Base-by-base conservation (phyloP, 164 flowering plant species). In the Liriodendron chinense region DNA sequence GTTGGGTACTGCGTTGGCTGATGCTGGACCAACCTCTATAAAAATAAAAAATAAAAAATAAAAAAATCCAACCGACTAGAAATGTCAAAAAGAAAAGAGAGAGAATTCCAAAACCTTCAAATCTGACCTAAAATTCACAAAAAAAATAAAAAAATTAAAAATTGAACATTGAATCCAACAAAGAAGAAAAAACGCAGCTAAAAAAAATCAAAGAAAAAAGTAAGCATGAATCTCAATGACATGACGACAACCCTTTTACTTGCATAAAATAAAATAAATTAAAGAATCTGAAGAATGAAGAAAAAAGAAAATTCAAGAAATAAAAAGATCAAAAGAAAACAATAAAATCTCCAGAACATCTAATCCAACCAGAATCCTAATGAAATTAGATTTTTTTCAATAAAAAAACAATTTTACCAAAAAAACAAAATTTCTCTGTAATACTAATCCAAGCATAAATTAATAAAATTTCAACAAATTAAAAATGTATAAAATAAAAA, bases 1-100 rank as follows among this genome's bases (percentile, higher is more conserved):
- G 91, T 87, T 18, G 92, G 92, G 74, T 89, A 82, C 75, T 89
- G 92, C 5, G 89, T 87, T 4, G 89, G 88, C 50, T 87, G 86
- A 77, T 85, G 87, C 76, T 84, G 87, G 48, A 71, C 91, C 47
- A 90, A 79, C 78, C 93, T 88, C 93, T 90, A 78, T 2, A 72
- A 72, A 72, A n/a, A n/a, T n/a, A n/a, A n/a, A 7, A 26, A 71
- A 22, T 47, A 71, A 70, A 56, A 10, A 70, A 22, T 0, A 63
- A 70, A 28, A 70, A 64, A 8, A 64, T n/a, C n/a, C n/a, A n/a
- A n/a, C n/a, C n/a, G n/a, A n/a, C n/a, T n/a, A 56, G 53, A 10
- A 18, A 22, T 63, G 23, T 20, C 9, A 63, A 20, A 63, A 63
- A 63, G 23, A 21, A 21, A 63, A 63, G 24, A 12, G 24, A 18